phyloP scores from a whole-genome alignment of 2,329 filamentous ascomycete genomes.

The Sclerotinia borealis region DNA sequence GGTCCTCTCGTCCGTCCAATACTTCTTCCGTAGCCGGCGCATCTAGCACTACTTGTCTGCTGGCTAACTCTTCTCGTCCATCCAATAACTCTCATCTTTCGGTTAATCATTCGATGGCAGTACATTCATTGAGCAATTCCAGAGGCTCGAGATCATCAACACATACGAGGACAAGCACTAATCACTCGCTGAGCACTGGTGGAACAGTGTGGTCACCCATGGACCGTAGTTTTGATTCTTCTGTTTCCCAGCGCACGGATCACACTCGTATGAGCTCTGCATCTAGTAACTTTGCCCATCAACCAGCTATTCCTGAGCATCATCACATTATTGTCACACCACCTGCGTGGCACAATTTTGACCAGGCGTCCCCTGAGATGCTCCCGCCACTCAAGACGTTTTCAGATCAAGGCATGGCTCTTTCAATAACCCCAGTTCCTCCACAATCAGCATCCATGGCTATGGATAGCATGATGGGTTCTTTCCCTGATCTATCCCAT shows the following conservation, averaged over 20 bases:
- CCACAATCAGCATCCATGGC: not conserved
- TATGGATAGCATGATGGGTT: not conserved
- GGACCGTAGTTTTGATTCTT: not conserved
- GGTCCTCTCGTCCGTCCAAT: not conserved
- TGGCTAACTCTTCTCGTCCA: too few relatives aligned
- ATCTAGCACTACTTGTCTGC: too few relatives aligned
- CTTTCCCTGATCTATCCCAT: not conserved
- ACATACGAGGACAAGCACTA: not conserved
- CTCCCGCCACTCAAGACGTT: not conserved
- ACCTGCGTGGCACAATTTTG: not conserved
- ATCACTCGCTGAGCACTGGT: not conserved
- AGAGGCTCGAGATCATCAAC: not conserved
- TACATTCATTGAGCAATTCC: not conserved
- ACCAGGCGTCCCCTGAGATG: not conserved
- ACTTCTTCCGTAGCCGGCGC: too few relatives aligned
- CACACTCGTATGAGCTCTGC: not conserved
- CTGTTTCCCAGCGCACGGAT: not conserved
- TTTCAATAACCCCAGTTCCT: not conserved
- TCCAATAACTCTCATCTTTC: not conserved
- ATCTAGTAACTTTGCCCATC: not conserved
- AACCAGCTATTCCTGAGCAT: not conserved
- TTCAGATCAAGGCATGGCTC: not conserved
- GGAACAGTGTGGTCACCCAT: not conserved
- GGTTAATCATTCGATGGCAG: not conserved
- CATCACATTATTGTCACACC: not conserved